Evolutionary conservation across 805 yeast genomes (phyloP).

Genomic region (Starmerella roubikii): DNA sequence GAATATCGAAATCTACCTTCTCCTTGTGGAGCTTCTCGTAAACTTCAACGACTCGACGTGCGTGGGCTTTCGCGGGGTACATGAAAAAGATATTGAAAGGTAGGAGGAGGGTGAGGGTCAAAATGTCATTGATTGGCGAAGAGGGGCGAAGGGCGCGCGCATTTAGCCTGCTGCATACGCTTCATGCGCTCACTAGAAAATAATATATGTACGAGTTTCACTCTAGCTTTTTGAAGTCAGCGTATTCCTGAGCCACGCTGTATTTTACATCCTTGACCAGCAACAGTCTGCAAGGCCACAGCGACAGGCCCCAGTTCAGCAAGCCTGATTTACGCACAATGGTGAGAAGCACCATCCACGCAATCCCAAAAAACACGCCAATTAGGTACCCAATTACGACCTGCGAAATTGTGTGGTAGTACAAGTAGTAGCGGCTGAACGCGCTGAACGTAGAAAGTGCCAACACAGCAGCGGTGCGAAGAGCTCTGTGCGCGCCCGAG

Average conservation of each 20-base stretch:
- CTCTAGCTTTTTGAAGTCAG: too few relatives aligned
- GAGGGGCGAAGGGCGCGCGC: too few relatives aligned
- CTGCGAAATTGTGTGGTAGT: conserved; percentile 64
- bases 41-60: conserved; percentile 25
- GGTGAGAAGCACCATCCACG: conserved; percentile 41
- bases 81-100: conserved; percentile 24
- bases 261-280: conserved; percentile 29
- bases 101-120: too few relatives aligned
- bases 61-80: conserved; percentile 79
- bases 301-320: conserved; percentile 46
- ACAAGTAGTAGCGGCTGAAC: conserved; percentile 59
- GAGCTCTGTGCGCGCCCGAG: conserved; percentile 14
- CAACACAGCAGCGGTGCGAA: conserved; percentile 19
- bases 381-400: conserved; percentile 56
- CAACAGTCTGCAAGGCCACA: conserved; percentile 38
- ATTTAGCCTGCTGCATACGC: too few relatives aligned
- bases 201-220: too few relatives aligned
- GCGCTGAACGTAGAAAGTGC: conserved; percentile 35
- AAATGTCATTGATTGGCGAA: too few relatives aligned
- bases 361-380: conserved; percentile 48
- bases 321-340: conserved; percentile 54
- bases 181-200: too few relatives aligned
- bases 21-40: conserved; percentile 27
- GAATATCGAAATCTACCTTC: conserved; percentile 29
- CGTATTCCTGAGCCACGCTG: conserved; percentile 25